Evolutionary conservation across 2,329 filamentous ascomycete genomes (phyloP).

Genomic region (Phoma sp.): DNA sequence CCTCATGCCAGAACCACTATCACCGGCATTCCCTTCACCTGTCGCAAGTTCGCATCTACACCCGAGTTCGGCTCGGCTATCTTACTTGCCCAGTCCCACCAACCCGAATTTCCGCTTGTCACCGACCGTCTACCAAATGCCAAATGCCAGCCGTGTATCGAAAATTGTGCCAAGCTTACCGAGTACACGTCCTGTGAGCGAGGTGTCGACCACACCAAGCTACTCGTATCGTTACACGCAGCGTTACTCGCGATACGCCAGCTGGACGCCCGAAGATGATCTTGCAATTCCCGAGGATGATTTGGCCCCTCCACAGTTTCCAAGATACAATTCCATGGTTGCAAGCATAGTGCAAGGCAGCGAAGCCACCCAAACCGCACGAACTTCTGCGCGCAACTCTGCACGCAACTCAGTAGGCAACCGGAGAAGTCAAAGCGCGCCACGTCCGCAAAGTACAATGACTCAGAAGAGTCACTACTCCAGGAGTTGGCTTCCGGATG

Average conservation of each 20-base stretch:
- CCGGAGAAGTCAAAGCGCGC: constrained; percentile 2
- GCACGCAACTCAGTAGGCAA: constrained; percentile 2
- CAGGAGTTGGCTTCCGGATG: constrained; percentile 33
- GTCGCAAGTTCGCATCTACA: constrained; percentile 22
- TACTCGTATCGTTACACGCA: constrained; percentile 14
- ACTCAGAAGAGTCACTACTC: constrained; percentile 26
- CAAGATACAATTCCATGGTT: constrained; percentile 10
- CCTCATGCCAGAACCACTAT: constrained; percentile 22
- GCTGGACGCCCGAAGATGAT: constrained; percentile 15
- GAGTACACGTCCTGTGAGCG: constrained; percentile 10
- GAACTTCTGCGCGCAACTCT: constrained; percentile 7
- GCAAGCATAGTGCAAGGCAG: constrained; percentile 15
- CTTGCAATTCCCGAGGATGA: constrained; percentile 5
- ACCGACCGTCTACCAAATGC: constrained; percentile 31
- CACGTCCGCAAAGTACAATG: constrained; percentile 18
- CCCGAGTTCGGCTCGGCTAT: constrained; percentile 23
- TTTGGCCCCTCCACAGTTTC: not conserved
- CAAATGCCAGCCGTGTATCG: constrained; percentile 9
- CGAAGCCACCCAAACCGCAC: constrained; percentile 8
- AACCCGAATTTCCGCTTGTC: constrained; percentile 27
- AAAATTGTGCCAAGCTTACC: constrained; percentile 14
- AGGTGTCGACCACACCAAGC: constrained; percentile 17
- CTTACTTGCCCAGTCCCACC: constrained; percentile 20
- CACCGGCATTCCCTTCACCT: constrained; percentile 19
- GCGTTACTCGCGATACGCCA: constrained; percentile 15